Evolutionary conservation across 164 flowering plant species (phyloP).

Genomic region (Macadamia integrifolia): DNA sequence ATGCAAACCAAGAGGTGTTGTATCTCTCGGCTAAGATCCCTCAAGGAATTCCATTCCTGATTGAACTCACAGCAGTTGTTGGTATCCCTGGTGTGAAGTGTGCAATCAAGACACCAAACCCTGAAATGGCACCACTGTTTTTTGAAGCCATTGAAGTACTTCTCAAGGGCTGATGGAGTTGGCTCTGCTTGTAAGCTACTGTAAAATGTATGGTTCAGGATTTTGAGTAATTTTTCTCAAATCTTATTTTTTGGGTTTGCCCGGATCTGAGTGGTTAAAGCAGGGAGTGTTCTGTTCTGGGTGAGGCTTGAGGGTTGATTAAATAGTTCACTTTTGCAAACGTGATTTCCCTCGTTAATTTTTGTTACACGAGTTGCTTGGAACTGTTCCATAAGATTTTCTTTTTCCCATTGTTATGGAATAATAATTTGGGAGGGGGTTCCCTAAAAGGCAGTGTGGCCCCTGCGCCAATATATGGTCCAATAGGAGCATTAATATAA

Average conservation of each 20-base stretch:
- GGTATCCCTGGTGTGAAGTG: constrained; percentile 77
- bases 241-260: constrained; percentile 5
- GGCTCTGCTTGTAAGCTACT: neutral
- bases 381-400: too few relatives aligned
- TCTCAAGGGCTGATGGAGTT: constrained; percentile 40
- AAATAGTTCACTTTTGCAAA: too few relatives aligned
- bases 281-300: too few relatives aligned
- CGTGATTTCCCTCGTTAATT: too few relatives aligned
- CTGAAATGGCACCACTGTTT: constrained; percentile 88
- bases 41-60: constrained; percentile 65
- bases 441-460: too few relatives aligned
- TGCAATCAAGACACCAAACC: constrained; percentile 85
- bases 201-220: constrained; percentile 29
- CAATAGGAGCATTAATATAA: too few relatives aligned
- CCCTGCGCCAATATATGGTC: too few relatives aligned
- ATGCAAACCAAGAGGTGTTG: constrained; percentile 85
- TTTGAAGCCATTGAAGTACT: constrained; percentile 79
- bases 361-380: too few relatives aligned
- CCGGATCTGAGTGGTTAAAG: neutral
- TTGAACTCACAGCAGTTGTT: constrained; percentile 70
- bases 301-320: too few relatives aligned
- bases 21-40: constrained; percentile 85
- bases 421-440: too few relatives aligned
- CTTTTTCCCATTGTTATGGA: too few relatives aligned
- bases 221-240: constrained; percentile 9